Percentiles rank a stretch among this genome's conserved stretches.
Evolutionary conservation across 2,329 filamentous ascomycete species (phyloP).

Genomic region (Monosporascus sp.): DNA sequence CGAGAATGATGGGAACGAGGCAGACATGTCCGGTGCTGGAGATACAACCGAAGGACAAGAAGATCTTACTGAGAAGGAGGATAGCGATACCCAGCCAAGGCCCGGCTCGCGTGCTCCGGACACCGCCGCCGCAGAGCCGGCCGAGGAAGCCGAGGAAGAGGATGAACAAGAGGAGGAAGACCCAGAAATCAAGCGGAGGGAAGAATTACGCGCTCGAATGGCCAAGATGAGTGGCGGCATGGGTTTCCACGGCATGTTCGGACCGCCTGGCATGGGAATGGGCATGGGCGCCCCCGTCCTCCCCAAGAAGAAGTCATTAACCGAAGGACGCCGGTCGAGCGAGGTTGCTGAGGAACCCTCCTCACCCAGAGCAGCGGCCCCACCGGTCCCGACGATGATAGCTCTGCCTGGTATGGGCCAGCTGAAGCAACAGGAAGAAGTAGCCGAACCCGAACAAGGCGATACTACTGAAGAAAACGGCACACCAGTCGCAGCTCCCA

Average conservation of each 20-base stretch:
- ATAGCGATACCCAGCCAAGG: conserved; percentile 58
- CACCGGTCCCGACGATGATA: conserved; percentile 56
- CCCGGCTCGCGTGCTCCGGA: conserved; percentile 35
- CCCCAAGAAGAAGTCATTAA: conserved; percentile 47
- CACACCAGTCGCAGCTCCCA: conserved; percentile 24
- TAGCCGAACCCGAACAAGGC: conserved; percentile 43
- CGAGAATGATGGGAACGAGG: conserved; percentile 57
- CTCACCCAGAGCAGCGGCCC: conserved; percentile 40
- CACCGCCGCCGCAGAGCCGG: conserved; percentile 29
- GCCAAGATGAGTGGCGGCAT: conserved; percentile 98
- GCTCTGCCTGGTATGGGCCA: conserved; percentile 68
- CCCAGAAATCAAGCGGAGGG: conserved; percentile 75
- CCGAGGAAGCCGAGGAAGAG: conserved; percentile 51
- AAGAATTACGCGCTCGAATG: conserved; percentile 91
- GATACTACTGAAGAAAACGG: conserved; percentile 30
- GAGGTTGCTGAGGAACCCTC: conserved; percentile 38
- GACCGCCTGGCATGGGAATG: conserved; percentile 58
- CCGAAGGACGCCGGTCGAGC: conserved; percentile 34
- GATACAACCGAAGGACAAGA: conserved; percentile 59
- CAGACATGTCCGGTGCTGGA: conserved; percentile 59
- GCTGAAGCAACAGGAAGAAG: conserved; percentile 42
- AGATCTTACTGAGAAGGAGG: conserved; percentile 65
- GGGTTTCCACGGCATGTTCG: conserved; percentile 84
- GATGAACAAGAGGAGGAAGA: conserved; percentile 79
- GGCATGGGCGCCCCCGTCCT: conserved; percentile 47